Conservation (phyloP, 2,329 filamentous ascomycete genomes). For the Epichloe typhina region DNA sequence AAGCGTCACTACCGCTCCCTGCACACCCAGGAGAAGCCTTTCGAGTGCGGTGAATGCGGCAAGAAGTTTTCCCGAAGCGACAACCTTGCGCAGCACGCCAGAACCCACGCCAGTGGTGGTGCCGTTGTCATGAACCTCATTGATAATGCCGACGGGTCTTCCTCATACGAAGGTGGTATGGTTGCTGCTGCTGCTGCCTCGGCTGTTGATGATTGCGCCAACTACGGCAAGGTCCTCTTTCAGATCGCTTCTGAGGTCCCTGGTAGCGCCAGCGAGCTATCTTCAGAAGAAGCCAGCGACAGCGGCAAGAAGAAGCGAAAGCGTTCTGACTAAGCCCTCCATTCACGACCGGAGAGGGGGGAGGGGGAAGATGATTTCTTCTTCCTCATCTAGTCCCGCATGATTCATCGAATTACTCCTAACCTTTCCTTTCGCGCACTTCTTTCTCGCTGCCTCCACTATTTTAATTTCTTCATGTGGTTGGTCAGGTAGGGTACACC, state of each 20-base stretch:
- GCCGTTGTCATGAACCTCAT: slow-evolving; percentile 85
- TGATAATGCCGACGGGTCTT: slow-evolving; percentile 48
- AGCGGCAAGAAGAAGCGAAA: slow-evolving; percentile 54
- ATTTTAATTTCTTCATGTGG: slow-evolving; percentile 4
- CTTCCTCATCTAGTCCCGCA: neutral
- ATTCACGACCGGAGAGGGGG: neutral
- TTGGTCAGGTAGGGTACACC: slow-evolving; percentile 18
- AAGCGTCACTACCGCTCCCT: slow-evolving; percentile 98
- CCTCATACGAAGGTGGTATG: slow-evolving; percentile 28
- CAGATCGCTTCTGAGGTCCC: slow-evolving; percentile 64
- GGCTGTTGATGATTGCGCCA: slow-evolving; percentile 48
- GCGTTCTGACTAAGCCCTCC: slow-evolving; percentile 45
- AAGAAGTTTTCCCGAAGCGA: slow-evolving; percentile 99
- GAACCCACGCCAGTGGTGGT: slow-evolving; percentile 72
- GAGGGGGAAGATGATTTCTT: neutral
- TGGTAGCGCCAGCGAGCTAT: slow-evolving; percentile 47
- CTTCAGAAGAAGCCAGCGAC: slow-evolving; percentile 39
- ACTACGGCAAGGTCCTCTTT: slow-evolving; percentile 67
- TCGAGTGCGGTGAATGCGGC: slow-evolving; percentile 92
- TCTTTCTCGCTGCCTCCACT: neutral
- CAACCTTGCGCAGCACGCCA: slow-evolving; percentile 90
- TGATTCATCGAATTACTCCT: neutral
- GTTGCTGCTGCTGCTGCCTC: slow-evolving; percentile 26
- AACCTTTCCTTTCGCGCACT: slow-evolving; percentile 3
- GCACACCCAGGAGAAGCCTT: slow-evolving; percentile 97